phyloP scores from a whole-genome alignment of 345 rosid genomes.

The Lenwebbia sp. region DNA sequence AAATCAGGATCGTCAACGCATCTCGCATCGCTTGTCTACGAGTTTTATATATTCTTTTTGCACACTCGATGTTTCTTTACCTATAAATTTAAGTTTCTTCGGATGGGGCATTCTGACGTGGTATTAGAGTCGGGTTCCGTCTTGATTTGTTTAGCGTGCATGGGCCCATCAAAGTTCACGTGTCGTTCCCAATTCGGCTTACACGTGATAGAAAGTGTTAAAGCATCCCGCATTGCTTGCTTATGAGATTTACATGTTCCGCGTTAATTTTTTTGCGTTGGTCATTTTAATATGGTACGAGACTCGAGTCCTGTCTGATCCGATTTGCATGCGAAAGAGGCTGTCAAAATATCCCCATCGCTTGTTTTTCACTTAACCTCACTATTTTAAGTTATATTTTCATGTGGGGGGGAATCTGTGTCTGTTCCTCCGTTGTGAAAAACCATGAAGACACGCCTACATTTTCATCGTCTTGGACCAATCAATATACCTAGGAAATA shows the following conservation, averaged over 20 bases:
- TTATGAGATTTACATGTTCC: background rate
- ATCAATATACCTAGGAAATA: background rate
- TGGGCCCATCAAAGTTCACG: too few relatives aligned
- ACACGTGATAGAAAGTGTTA: background rate
- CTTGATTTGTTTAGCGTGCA: background rate
- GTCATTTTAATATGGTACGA: too few relatives aligned
- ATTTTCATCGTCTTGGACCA: background rate
- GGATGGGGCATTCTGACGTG: background rate
- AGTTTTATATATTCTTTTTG: background rate
- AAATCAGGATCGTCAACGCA: background rate
- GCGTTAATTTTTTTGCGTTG: background rate
- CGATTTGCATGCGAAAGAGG: background rate
- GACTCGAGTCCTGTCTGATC: rapidly evolving
- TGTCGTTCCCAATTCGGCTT: too few relatives aligned
- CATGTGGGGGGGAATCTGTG: background rate
- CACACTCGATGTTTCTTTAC: background rate
- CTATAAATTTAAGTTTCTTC: background rate
- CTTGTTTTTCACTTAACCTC: background rate
- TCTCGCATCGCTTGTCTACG: background rate
- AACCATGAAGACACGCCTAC: background rate
- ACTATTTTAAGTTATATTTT: background rate
- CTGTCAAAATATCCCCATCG: background rate
- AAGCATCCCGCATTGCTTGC: background rate
- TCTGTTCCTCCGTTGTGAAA: background rate
- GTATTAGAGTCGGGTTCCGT: background rate